A percentile compares a stretch with the other conserved stretches of the same genome.
phyloP scores from a whole-genome alignment of 805 yeast species.

The Lachancea kluyveri region DNA sequence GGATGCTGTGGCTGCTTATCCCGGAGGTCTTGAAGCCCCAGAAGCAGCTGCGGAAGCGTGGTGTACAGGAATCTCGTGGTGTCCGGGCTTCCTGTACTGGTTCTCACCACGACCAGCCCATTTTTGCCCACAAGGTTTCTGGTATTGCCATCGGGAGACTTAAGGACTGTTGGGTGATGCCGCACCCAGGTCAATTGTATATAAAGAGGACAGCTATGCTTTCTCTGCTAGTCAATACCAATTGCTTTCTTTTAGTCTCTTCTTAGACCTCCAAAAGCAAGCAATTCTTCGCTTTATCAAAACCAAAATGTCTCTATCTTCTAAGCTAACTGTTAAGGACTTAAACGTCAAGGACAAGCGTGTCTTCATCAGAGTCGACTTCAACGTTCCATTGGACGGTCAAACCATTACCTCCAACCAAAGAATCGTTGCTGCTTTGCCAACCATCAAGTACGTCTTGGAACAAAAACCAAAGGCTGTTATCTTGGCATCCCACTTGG shows the following conservation, averaged over 20 bases:
- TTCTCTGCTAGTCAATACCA: no score
- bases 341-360: constrained; percentile 82
- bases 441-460: constrained; percentile 93
- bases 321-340: constrained; percentile 90
- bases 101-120: no score
- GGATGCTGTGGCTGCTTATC: no score
- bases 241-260: no score
- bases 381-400: constrained; percentile 94
- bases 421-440: constrained; percentile 98
- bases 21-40: no score
- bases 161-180: background rate
- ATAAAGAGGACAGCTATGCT: background rate
- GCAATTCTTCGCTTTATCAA: constrained; percentile 1
- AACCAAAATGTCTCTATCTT: constrained; percentile 77
- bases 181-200: background rate
- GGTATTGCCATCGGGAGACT: constrained; percentile 2
- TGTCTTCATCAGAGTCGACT: constrained; percentile 98
- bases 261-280: no score
- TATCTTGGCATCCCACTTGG: constrained; percentile 93
- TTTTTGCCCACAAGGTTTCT: no score
- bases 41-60: no score
- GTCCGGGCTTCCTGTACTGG: no score
- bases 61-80: no score
- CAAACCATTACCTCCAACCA: constrained; percentile 97
- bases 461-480: constrained; percentile 89